Conservation (phyloP, 148 eudicot genomes). For the Camellia lanceoleosa region DNA sequence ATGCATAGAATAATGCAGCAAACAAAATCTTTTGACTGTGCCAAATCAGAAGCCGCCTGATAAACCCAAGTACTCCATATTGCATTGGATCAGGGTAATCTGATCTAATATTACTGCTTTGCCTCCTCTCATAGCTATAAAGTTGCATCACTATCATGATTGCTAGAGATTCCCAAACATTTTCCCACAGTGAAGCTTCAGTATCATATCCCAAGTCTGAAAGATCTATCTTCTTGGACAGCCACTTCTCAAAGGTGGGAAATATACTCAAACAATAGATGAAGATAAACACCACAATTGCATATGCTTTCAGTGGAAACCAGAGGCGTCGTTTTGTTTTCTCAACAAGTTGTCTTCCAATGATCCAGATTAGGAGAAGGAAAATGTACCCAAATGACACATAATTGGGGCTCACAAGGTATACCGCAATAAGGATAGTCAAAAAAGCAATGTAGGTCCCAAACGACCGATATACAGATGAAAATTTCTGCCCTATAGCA, state of each 20-base stretch:
- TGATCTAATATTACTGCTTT: constrained; percentile 54
- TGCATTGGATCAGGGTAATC: constrained; percentile 50
- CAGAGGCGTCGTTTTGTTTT: constrained; percentile 81
- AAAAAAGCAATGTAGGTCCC: constrained; percentile 90
- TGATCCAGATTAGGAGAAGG: constrained; percentile 90
- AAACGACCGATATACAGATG: constrained; percentile 72
- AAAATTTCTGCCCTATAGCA: constrained; percentile 76
- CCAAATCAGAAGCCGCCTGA: constrained; percentile 84
- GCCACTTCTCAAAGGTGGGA: constrained; percentile 64
- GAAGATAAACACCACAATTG: constrained; percentile 69
- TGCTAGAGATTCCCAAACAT: constrained; percentile 90
- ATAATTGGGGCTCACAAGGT: constrained; percentile 81
- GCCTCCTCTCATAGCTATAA: constrained; percentile 94
- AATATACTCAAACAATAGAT: constrained; percentile 82
- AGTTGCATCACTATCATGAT: constrained; percentile 96
- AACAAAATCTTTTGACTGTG: constrained; percentile 86
- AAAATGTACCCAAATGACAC: constrained; percentile 86
- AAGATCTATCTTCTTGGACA: constrained; percentile 66
- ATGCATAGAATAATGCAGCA: constrained; percentile 78
- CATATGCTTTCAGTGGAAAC: constrained; percentile 86
- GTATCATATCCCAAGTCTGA: constrained; percentile 65
- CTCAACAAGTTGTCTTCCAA: constrained; percentile 92
- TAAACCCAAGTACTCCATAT: constrained; percentile 60
- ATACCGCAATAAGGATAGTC: constrained; percentile 85
- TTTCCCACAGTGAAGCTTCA: constrained; percentile 66